Percentiles rank a stretch among this genome's conserved stretches.
Conservation (phyloP, 805 yeast species). For the Candida endomychidarum region DNA sequence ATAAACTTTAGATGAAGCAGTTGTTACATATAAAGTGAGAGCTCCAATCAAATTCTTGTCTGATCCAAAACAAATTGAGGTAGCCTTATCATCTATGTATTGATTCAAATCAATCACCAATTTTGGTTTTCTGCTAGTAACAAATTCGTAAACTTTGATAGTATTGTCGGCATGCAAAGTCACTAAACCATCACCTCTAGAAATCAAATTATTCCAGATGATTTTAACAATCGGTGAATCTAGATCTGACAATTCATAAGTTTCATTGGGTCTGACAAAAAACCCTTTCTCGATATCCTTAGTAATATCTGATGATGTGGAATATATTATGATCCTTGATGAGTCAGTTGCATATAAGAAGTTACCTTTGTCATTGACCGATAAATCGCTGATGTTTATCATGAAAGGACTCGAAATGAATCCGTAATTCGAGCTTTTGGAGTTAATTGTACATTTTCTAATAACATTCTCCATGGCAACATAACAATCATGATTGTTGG, state of each 20-base stretch:
- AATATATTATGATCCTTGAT: constrained; percentile 12
- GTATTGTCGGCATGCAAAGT: constrained; percentile 22
- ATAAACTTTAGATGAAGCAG: constrained; percentile 21
- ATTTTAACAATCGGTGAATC: constrained; percentile 21
- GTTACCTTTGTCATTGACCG: constrained; percentile 41
- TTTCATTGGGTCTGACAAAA: not conserved
- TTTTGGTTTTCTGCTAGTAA: not conserved
- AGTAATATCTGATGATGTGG: not conserved
- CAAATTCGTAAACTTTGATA: constrained; percentile 15
- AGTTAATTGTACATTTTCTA: constrained; percentile 28
- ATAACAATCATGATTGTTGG: constrained; percentile 27
- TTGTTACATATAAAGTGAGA: constrained; percentile 29
- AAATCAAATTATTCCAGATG: constrained; percentile 25
- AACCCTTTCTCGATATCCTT: not conserved
- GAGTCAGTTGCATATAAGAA: constrained; percentile 29
- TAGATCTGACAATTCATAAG: constrained; percentile 17
- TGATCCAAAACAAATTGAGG: constrained; percentile 33
- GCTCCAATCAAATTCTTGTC: constrained; percentile 22
- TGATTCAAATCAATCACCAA: constrained; percentile 3
- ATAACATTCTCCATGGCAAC: constrained; percentile 32
- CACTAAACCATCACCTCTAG: constrained; percentile 24
- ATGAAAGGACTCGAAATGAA: constrained; percentile 8
- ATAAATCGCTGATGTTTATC: constrained; percentile 32
- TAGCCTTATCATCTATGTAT: constrained; percentile 15
- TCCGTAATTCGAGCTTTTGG: constrained; percentile 21